Conservation (phyloP, 2,329 filamentous ascomycete species). For the Samsoniella hepiali region DNA sequence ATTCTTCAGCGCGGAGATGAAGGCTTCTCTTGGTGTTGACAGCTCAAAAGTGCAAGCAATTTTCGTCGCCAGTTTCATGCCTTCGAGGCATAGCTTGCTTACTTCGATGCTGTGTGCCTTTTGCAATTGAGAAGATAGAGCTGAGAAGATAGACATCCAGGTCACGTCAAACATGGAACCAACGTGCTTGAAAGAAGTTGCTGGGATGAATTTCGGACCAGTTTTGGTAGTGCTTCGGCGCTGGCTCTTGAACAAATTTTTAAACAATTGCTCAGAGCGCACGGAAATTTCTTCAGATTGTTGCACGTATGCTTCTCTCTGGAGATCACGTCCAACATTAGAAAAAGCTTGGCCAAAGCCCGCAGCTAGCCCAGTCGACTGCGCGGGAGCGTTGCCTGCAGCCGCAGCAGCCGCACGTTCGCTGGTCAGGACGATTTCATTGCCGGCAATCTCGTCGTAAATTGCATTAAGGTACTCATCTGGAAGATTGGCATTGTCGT, state of each 20-base stretch:
- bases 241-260: slow-evolving; percentile 87
- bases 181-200: slow-evolving; percentile 89
- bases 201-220: slow-evolving; percentile 77
- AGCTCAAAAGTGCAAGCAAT: slow-evolving; percentile 93
- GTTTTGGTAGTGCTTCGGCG: slow-evolving; percentile 70
- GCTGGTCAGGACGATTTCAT: slow-evolving; percentile 92
- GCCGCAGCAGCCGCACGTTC: slow-evolving; percentile 88
- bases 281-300: slow-evolving; percentile 88
- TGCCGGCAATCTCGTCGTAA: slow-evolving; percentile 84
- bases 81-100: slow-evolving; percentile 89
- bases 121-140: slow-evolving; percentile 88
- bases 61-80: slow-evolving; percentile 88
- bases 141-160: slow-evolving; percentile 99
- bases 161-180: slow-evolving; percentile 98
- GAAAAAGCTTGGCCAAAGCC: slow-evolving; percentile 85
- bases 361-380: slow-evolving; percentile 70
- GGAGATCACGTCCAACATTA: slow-evolving; percentile 85
- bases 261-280: slow-evolving; percentile 79
- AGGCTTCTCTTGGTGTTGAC: slow-evolving; percentile 89
- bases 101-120: slow-evolving; percentile 90
- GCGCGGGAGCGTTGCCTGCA: slow-evolving; percentile 58
- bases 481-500: slow-evolving; percentile 89
- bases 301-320: slow-evolving; percentile 88
- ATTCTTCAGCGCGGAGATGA: slow-evolving; percentile 87
- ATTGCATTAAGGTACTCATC: slow-evolving; percentile 87